Base-by-base conservation (phyloP, 495 filamentous ascomycete species). In the Penicillium flavigenum region DNA sequence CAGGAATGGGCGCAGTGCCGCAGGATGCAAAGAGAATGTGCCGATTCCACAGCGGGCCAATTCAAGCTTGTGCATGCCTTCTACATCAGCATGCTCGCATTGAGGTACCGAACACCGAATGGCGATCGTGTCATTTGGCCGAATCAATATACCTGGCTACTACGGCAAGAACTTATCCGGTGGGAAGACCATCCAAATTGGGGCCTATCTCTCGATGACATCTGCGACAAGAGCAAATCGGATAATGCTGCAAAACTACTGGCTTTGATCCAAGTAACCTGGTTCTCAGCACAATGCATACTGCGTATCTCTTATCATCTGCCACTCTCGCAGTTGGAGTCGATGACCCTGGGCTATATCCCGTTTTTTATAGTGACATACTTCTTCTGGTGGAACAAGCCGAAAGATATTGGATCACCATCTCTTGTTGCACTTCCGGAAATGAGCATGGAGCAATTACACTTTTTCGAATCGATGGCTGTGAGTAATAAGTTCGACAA, bases 321-420 rank as follows among this genome's bases (percentile, higher is more conserved):
- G 36, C 72, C 71, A 4, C 56, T 76, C 5, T 58, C 63, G 9
- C 67, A 66, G 38, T 61, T 76, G 14, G 72, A 76, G 45, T 61
- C 64, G 1, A 74, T 72, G 67, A 72, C 73, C 9, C 59, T 75
- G 8, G 68, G 66, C 17, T 73, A 72, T 45, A 63, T 75, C 47
- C 70, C 70, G 11, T 53, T 70, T 16, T 63, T 71, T 51, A 61
- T 60, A 3, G 51, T 72, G 22, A 72, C 68, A 14, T 76, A 72
- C 55, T 63, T 68, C 59, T 72, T 71, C 51, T 75, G 73, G 71
- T 75, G 66, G 71, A 41, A 65, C 29, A 76, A 76, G 56, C 72
- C 70, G 6, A 71, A 69, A 48, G 68, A 73, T 54, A 61, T 75
- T 19, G 45, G 60, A 45, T 68, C 68, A 9, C 72, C 73, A 10